Evolutionary conservation across 306 rosid species (phyloP), one percentile per base, ranked within the genome.

Genomic region (Glycine tomentella): DNA sequence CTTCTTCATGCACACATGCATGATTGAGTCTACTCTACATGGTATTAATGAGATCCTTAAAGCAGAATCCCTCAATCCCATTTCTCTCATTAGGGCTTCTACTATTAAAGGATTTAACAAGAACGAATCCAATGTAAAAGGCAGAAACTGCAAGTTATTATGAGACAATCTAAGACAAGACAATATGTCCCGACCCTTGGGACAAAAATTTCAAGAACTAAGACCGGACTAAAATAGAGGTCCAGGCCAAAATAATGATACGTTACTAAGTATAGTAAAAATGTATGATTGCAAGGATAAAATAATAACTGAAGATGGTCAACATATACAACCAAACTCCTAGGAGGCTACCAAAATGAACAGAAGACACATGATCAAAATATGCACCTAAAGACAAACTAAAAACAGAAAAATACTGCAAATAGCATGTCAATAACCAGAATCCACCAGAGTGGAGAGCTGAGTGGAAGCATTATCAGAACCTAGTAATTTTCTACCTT

Each of bases 271-370:
- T 34, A 64, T 1, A 16, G 12, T 13, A 15, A 66, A 2, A 66
- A 38, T 2, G 48, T 40, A 57, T 44, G 38, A 66, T 64, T 33
- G 50, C 44, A 75, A 0, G 3, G 68, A 34, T 48, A 80, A 73
- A 76, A 66, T 78, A 82, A 62, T 55, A 79, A 69, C 70, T 16
- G 69, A 81, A 64, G 74, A 64, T 74, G 50, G 76, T 68, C 53
- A 67, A 83, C 81, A 83, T 84, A 78, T 81, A 87, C 88, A 84
- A 73, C 38, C 76, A 52, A 17, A 55, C 79, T 73, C 83, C 84
- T 51, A 73, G 12, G 42, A 53, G 44, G 51, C 75, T 51, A 76
- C 16, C 75, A 66, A 48, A 76, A 33, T 64, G 44, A 64, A 56
- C 12, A 77, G 44, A 34, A 49, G 78, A 76, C 73, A 64, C 71